A percentile compares a stretch with the other conserved stretches of the same genome.
Evolutionary conservation across 2,329 filamentous ascomycete species (phyloP).

Genomic region (Thelonectria blattea): DNA sequence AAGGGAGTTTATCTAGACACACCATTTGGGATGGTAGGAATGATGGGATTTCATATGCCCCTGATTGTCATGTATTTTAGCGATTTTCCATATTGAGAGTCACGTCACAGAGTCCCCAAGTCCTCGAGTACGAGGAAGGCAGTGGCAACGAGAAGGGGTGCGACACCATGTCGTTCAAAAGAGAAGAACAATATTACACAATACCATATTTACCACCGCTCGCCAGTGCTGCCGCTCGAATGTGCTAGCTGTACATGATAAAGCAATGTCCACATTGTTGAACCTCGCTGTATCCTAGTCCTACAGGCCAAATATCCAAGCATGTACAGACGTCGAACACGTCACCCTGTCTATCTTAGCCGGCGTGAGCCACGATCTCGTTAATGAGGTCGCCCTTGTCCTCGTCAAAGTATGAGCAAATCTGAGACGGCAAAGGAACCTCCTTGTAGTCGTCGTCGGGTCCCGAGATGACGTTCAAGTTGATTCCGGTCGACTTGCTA

Average conservation of each 20-base stretch:
- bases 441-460: constrained; percentile 85
- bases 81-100: neutral
- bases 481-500: constrained; percentile 86
- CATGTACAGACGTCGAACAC: neutral
- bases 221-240: constrained; percentile 11
- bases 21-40: neutral
- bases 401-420: constrained; percentile 76
- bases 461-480: constrained; percentile 79
- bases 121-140: neutral
- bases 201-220: constrained; percentile 15
- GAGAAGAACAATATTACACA: constrained; percentile 12
- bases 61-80: constrained; percentile 6
- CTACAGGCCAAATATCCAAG: constrained; percentile 29
- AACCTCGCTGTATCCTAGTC: constrained; percentile 27
- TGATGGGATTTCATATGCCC: neutral
- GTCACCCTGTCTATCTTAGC: constrained; percentile 53
- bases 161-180: neutral
- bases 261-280: constrained; percentile 2
- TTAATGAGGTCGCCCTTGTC: constrained; percentile 77
- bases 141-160: neutral
- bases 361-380: constrained; percentile 95
- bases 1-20: constrained; percentile 15
- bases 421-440: constrained; percentile 86
- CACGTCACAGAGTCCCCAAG: neutral
- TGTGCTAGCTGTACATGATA: constrained; percentile 23